Evolutionary conservation across 2,329 filamentous ascomycete species (phyloP).

Genomic region (Diaporthe caulivora): DNA sequence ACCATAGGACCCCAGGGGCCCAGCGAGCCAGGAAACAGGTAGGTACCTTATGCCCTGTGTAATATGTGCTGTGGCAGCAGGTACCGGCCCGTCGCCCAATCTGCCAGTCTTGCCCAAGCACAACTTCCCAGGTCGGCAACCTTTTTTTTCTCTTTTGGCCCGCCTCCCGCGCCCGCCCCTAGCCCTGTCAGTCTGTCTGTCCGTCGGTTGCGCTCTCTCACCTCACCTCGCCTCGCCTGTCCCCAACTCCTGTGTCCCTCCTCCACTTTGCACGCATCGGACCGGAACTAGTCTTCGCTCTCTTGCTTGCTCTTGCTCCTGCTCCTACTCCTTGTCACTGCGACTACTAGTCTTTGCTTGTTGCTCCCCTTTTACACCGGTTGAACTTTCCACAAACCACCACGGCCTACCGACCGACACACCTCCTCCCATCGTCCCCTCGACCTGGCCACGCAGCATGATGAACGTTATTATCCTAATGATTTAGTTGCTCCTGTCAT

Average conservation of each 20-base stretch:
- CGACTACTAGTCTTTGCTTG: background rate
- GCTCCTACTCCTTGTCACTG: background rate
- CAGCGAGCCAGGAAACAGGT: background rate
- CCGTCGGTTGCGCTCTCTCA: background rate
- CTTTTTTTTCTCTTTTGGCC: conserved; percentile 18
- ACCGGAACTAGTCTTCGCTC: background rate
- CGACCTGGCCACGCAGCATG: conserved; percentile 25
- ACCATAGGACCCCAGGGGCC: background rate
- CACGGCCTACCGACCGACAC: conserved; percentile 22
- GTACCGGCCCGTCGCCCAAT: background rate
- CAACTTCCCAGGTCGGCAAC: conserved; percentile 16
- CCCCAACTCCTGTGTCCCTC: conserved; percentile 9
- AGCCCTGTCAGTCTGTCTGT: background rate
- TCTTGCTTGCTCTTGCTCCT: background rate
- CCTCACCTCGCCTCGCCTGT: background rate
- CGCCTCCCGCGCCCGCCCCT: conserved; percentile 16
- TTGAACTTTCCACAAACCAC: conserved; percentile 26
- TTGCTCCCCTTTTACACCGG: conserved; percentile 25
- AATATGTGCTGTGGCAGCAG: no score
- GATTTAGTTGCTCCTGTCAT: conserved; percentile 31
- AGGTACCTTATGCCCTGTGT: background rate
- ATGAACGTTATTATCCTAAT: conserved; percentile 40
- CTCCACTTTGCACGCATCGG: background rate
- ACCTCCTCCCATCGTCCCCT: conserved; percentile 3
- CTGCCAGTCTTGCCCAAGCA: conserved; percentile 15